Evolutionary conservation across 306 rosid species (phyloP).

Genomic region (Medicago lupulina): DNA sequence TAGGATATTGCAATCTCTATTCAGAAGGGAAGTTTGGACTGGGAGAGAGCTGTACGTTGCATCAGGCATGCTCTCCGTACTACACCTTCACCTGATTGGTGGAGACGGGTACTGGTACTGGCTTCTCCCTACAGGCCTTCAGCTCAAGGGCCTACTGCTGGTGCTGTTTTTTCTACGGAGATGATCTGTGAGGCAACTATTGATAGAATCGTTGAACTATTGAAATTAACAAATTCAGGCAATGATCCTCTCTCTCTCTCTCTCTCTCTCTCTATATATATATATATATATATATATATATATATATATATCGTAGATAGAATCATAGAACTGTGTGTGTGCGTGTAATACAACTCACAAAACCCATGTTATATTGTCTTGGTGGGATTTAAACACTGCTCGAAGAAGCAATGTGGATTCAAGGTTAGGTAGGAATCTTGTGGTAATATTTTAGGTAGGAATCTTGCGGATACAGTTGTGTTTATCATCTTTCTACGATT

Average conservation of each 20-base stretch:
- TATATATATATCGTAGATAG: too few relatives aligned
- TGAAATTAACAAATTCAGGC: slow-evolving; percentile 94
- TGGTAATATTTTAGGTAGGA: too few relatives aligned
- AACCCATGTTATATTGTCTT: background rate
- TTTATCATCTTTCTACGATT: slow-evolving; percentile 32
- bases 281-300: too few relatives aligned
- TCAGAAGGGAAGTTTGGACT: slow-evolving; percentile 93
- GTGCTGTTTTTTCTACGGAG: slow-evolving; percentile 96
- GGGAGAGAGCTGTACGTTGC: slow-evolving; percentile 99
- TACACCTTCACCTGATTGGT: slow-evolving; percentile 99
- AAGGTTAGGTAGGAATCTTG: too few relatives aligned
- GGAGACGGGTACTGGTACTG: slow-evolving; percentile 95
- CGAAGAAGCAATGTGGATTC: too few relatives aligned
- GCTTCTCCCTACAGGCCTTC: slow-evolving; percentile 80
- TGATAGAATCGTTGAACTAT: slow-evolving; percentile 88
- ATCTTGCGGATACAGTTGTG: background rate
- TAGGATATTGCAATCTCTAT: slow-evolving; percentile 86
- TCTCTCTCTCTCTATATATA: background rate
- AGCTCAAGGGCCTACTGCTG: slow-evolving; percentile 78
- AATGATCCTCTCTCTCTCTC: slow-evolving; percentile 43
- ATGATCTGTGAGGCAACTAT: slow-evolving; percentile 93
- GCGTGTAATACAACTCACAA: background rate
- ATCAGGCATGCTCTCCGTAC: slow-evolving; percentile 91
- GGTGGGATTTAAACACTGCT: too few relatives aligned
- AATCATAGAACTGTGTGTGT: background rate